Evolutionary conservation across 352 stramenopile species (phyloP), one percentile per base, ranked within the genome.

Genomic region (Albugo laibachii): DNA sequence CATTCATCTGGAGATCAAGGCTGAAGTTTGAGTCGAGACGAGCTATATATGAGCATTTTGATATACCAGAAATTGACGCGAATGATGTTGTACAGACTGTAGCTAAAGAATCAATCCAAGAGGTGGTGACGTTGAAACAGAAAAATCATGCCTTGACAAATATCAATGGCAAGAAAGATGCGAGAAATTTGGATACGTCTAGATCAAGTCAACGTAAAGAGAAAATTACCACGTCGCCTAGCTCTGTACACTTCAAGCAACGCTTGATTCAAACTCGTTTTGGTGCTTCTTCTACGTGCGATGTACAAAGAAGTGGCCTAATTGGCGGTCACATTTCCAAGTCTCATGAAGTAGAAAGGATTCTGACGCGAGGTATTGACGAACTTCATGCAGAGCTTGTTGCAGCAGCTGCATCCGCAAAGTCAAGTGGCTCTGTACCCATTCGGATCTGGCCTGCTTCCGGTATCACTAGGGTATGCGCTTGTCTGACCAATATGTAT

Each of bases 21-120:
- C 60, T 89, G 36, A 87, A 88, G 58, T 87, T 86, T 47, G 72
- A 67, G 14, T 86, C 79, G 12, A 87, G 84, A 47, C 53, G 86
- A 12, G 71, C 73, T 4, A 55, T 85, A 18, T 62, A 59, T 18
- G 57, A 85, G 44, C 73, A 86, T 24, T 44, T 86, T 19, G 69
- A 70, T 48, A 57, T 85, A 0, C 59, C 68, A 4, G 57, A 77
- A 15, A 41, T 55, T 4, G 36, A 45, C 1, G 39, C n/a, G n/a
- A n/a, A n/a, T n/a, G n/a, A n/a, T n/a, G n/a, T n/a, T n/a, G n/a
- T n/a, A n/a, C 24, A 31, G 8, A 31, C 24, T 31, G 24, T 31
- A 31, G 24, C 24, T 31, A 8, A 31, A 10, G 24, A 31, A 8
- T 31, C 24, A 8, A 31, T 31, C 3, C 24, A 31, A 31, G 8